Percentiles rank a stretch among this genome's conserved stretches.
Conservation (phyloP, 202 grass and related monocot species). For the Carex arenaria region DNA sequence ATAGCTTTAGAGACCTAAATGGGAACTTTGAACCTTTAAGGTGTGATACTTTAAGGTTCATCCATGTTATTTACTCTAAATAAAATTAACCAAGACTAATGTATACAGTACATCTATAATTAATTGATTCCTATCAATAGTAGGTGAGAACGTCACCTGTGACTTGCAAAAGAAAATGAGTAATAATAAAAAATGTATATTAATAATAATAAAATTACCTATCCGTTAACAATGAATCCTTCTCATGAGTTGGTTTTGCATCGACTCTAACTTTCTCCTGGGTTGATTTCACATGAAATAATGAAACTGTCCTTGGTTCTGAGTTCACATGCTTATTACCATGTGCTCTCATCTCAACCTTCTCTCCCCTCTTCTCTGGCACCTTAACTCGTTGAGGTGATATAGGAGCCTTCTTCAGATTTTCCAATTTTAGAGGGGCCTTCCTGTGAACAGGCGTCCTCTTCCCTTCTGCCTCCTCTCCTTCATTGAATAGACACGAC, state of each 20-base stretch:
- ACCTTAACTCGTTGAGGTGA: conserved; percentile 15
- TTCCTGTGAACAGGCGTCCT: conserved; percentile 23
- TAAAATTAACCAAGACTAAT: not conserved
- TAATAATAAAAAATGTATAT: not conserved
- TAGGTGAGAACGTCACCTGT: not conserved
- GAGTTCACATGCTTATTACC: not conserved
- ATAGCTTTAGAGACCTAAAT: not conserved
- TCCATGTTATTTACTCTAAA: conserved; percentile 4
- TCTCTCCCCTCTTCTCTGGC: conserved; percentile 12
- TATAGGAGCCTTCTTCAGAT: conserved; percentile 8
- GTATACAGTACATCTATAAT: not conserved
- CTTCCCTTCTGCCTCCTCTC: conserved; percentile 19
- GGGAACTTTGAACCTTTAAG: not conserved
- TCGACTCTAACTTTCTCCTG: conserved; percentile 9
- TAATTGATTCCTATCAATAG: not conserved
- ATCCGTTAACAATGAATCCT: conserved; percentile 3
- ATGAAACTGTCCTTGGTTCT: not conserved
- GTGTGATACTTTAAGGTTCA: not conserved
- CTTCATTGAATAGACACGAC: conserved; percentile 5
- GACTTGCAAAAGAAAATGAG: conserved; percentile 5
- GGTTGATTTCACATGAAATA: conserved; percentile 11
- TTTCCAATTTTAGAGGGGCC: conserved; percentile 20
- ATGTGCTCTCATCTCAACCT: conserved; percentile 5
- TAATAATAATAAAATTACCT: conserved; percentile 1
- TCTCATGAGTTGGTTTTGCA: conserved; percentile 16